Evolutionary conservation across 2,329 filamentous ascomycete species (phyloP).

Genomic region (Diaporthe eres): DNA sequence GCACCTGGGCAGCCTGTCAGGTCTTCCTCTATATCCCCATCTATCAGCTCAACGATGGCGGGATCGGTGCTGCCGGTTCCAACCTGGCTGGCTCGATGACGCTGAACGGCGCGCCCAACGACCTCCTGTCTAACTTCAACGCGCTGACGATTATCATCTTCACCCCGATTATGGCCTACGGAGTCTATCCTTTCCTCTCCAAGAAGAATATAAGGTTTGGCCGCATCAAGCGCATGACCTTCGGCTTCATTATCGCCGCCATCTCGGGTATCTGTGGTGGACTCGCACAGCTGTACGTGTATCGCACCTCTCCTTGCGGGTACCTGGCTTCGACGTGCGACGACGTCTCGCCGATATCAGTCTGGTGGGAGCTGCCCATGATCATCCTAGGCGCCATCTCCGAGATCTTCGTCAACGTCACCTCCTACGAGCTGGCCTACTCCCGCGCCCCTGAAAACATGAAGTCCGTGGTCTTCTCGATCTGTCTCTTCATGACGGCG

Average conservation of each 20-base stretch:
- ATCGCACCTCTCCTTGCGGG: constrained; percentile 68
- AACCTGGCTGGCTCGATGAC: constrained; percentile 59
- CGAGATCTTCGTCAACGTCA: constrained; percentile 73
- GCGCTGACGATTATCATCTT: constrained; percentile 71
- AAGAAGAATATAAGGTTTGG: constrained; percentile 67
- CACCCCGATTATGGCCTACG: constrained; percentile 64
- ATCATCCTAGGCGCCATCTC: constrained; percentile 66
- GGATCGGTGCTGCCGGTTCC: constrained; percentile 52
- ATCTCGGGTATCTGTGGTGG: constrained; percentile 59
- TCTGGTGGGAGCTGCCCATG: constrained; percentile 66
- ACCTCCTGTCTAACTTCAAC: constrained; percentile 72
- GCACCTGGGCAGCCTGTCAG: constrained; percentile 60
- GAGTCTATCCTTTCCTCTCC: constrained; percentile 72
- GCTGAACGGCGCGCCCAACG: constrained; percentile 68
- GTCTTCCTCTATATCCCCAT: constrained; percentile 58
- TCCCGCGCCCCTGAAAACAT: constrained; percentile 77
- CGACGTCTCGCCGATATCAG: constrained; percentile 57
- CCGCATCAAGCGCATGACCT: constrained; percentile 68
- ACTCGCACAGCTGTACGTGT: constrained; percentile 71
- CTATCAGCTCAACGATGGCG: constrained; percentile 57
- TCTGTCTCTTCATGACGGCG: constrained; percentile 71
- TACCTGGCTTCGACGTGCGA: constrained; percentile 58
- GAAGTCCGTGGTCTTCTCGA: constrained; percentile 70
- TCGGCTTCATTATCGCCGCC: constrained; percentile 65
- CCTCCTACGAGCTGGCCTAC: constrained; percentile 76